Conservation (phyloP, 805 yeast species). For the Metahyphopichia silvanorum region DNA sequence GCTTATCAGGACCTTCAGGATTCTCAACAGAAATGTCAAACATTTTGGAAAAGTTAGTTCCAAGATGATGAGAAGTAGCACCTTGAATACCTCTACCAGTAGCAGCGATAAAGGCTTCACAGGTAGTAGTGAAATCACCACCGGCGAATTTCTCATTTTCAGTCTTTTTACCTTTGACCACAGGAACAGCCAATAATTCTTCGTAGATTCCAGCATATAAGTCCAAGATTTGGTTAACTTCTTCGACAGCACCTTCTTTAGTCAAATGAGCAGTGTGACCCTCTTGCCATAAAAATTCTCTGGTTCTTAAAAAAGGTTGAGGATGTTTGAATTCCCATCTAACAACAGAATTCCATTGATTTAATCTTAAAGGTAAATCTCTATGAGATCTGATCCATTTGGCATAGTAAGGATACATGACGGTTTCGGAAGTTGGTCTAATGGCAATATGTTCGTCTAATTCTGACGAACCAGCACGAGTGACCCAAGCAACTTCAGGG, state of each 20-base stretch:
- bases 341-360: constrained; percentile 99
- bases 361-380: constrained; percentile 91
- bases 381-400: constrained; percentile 99
- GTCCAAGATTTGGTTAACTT: constrained; percentile 83
- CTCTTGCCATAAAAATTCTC: constrained; percentile 99
- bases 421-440: constrained; percentile 99
- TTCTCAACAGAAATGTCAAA: constrained; percentile 93
- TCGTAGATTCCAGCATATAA: constrained; percentile 81
- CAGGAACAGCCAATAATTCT: constrained; percentile 96
- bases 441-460: constrained; percentile 98
- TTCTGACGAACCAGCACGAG: constrained; percentile 90
- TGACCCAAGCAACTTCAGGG: constrained; percentile 99
- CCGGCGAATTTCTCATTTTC: constrained; percentile 99
- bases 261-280: constrained; percentile 98
- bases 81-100: constrained; percentile 99
- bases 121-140: constrained; percentile 91
- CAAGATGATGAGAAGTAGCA: constrained; percentile 96
- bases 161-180: constrained; percentile 90
- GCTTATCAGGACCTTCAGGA: constrained; percentile 87
- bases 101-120: constrained; percentile 95
- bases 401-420: constrained; percentile 99
- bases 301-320: constrained; percentile 96
- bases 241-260: constrained; percentile 72
- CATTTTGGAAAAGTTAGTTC: constrained; percentile 98
- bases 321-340: constrained; percentile 99